Evolutionary conservation across 2,329 filamentous ascomycete genomes (phyloP), one percentile per base, ranked within the genome.

Genomic region (Plectosphaerella cucumerina): DNA sequence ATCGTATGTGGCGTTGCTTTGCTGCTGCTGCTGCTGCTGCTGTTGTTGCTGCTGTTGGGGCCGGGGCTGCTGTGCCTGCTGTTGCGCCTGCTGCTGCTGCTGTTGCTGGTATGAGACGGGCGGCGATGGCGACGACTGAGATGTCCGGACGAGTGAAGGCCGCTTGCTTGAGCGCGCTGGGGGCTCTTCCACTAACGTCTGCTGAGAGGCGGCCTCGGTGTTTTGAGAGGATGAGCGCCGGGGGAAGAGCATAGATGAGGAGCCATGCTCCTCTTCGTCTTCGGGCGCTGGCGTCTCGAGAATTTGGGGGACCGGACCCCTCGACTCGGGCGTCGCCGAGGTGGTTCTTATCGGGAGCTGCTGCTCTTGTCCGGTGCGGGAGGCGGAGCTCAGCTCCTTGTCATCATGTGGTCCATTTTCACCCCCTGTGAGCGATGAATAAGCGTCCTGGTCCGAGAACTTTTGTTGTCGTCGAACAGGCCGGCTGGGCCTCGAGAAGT

Each of bases 281-380:
- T 79, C 74, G 5, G 70, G 61, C 2, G 80, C 71, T 14, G 82
- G 81, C 2, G 86, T 86, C 64, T 92, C 88, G 52, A 86, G 71
- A 39, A 86, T 84, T 44, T 82, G 74, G 15, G 83, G 82, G 17
- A 85, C 72, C 3, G 71, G 59, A 21, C 64, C 59, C 44, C 54
- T 61, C 42, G 63, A 53, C 56, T 58, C 58, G 43, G 60, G 53
- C 33, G 64, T 58, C 47, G 63, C 58, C 20, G 71, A 63, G 47
- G 65, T 60, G 33, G 63, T 59, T 48, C 70, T 68, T 15, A 64
- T 54, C n/a, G 68, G 64, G 18, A 69, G 56, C 26, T 65, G 62
- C 6, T 70, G 60, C 5, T 62, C 60, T 10, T 65, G 60, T 18
- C 62, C 45, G 14, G 59, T 42, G 15, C 48, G 48, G 18, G 56